Evolutionary conservation across 805 yeast genomes (phyloP).

Genomic region (Kuraishia piskuri): DNA sequence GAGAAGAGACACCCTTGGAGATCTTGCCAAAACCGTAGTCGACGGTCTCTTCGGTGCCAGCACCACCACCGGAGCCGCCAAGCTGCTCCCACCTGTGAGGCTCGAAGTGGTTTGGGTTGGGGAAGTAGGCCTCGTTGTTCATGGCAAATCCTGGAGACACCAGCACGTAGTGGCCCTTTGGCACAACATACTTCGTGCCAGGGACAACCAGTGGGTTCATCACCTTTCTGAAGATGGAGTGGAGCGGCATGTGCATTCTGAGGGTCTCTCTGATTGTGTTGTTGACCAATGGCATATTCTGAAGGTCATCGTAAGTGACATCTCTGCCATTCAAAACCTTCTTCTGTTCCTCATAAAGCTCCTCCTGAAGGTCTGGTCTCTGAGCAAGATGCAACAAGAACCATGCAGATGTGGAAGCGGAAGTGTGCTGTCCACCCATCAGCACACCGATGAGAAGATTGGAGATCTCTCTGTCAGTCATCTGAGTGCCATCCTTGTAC

Average conservation of each 20-base stretch:
- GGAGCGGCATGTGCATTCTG: slow-evolving; percentile 94
- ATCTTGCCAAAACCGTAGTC: slow-evolving; percentile 98
- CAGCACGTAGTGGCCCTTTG: slow-evolving; percentile 81
- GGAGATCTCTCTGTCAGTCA: slow-evolving; percentile 95
- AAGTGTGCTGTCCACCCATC: slow-evolving; percentile 99
- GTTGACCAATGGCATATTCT: slow-evolving; percentile 72
- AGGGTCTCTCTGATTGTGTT: slow-evolving; percentile 86
- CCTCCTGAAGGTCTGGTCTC: slow-evolving; percentile 77
- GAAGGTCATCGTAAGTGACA: slow-evolving; percentile 74
- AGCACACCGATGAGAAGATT: slow-evolving; percentile 88
- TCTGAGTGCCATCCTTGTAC: slow-evolving; percentile 87
- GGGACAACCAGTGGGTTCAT: slow-evolving; percentile 72
- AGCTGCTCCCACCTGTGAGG: slow-evolving; percentile 79
- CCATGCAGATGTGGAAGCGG: slow-evolving; percentile 96
- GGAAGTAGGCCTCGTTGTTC: slow-evolving; percentile 71
- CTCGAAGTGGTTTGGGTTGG: slow-evolving; percentile 60
- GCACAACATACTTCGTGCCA: slow-evolving; percentile 70
- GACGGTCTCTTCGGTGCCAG: slow-evolving; percentile 31
- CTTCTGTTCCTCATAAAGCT: slow-evolving; percentile 67
- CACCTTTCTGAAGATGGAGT: slow-evolving; percentile 91
- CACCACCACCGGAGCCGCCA: slow-evolving; percentile 18
- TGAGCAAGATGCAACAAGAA: slow-evolving; percentile 84
- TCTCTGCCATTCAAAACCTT: slow-evolving; percentile 53
- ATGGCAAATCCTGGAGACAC: slow-evolving; percentile 92
- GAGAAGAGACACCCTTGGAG: slow-evolving; percentile 91